Evolutionary conservation across 306 rosid species (phyloP), one percentile per base, ranked within the genome.

Genomic region (Aeschynomene evenia): DNA sequence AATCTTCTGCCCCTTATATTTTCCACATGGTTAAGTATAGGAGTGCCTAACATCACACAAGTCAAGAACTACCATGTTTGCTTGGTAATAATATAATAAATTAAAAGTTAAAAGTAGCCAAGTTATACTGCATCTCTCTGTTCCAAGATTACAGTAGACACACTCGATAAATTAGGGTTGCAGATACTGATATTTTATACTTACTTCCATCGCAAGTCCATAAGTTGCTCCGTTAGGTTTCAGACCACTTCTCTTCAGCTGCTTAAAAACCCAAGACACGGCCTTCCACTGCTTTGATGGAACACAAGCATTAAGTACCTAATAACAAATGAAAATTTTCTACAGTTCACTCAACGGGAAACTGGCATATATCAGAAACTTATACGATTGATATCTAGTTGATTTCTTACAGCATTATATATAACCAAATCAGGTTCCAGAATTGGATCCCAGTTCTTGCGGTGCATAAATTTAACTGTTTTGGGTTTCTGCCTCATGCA

Each of bases 181-280:
- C 16, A 74, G 28, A 59, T 66, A 45, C 34, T 18, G 52, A 39
- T 26, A 75, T 79, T 57, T 46, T 73, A 68, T 54, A 76, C 61
- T 71, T 89, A 93, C 98, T 94, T 93, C 98, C 98, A 93, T 93
- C 34, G 92, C 85, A 81, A 93, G 98, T 79, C 98, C 98, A 78
- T 79, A 85, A 22, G 89, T 90, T 61, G 97, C 90, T 59, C 94
- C 96, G 37, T 87, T 85, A 70, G 98, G 97, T 83, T 82, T 88
- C 73, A 84, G 71, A 49, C 92, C 91, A 82, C 72, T 79, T 77
- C 69, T 80, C 72, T 80, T 81, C 74, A 93, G 66, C 77, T 88
- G 88, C 78, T 72, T 77, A 61, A 90, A 88, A 62, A 90, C 96
- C 97, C 98, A 93, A 31, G 84, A 81, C 60, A 93, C 90, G 4